Evolutionary conservation across 805 yeast genomes (phyloP), one percentile per base, ranked within the genome.

Genomic region (Starmerella sp.): DNA sequence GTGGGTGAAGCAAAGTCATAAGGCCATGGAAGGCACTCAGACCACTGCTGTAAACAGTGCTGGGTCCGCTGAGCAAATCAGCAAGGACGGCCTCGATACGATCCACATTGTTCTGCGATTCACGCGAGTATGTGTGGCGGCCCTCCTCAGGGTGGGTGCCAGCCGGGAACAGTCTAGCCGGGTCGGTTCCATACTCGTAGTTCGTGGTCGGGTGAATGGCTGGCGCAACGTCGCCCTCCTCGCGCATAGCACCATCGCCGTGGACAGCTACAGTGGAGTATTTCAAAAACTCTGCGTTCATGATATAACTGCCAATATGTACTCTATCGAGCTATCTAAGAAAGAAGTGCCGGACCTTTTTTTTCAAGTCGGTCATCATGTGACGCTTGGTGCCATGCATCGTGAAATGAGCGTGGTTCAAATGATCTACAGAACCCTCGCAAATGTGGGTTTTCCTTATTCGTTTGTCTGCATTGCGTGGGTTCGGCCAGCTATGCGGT

Each of bases 161-260:
- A 11, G 39, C 6, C 6, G 35, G 39, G 2, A 31, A 42, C 15
- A 15, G 46, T 48, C 15, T 41, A 11, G 45, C 6, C 5, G 45
- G 31, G 22, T 29, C 32, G 9, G 73, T 66, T 32, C 77, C 69
- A 68, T 88, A 89, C 54, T 79, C 75, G 68, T 72, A 89, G 0
- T 95, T 90, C 1, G 96, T 84, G 1, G 91, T 68, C 2, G 86
- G 83, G 58, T 84, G 84, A 56, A 90, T 83, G 29, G 97, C 95
- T 6, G 91, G 82, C 1, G 83, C 81, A 10, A 69, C 68, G 56
- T 71, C 76, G 2, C 48, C 48, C 13, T n/a, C n/a, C 8, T 44
- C 17, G 29, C 48, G 28, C 9, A 44, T 10, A 4, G 14, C 14
- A n/a, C 29, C 31, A n/a, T 44, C 37, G 6, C 37, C 37, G 37